Conservation (phyloP, 108 stramenopile genomes). For the Thalassiosira profunda region DNA sequence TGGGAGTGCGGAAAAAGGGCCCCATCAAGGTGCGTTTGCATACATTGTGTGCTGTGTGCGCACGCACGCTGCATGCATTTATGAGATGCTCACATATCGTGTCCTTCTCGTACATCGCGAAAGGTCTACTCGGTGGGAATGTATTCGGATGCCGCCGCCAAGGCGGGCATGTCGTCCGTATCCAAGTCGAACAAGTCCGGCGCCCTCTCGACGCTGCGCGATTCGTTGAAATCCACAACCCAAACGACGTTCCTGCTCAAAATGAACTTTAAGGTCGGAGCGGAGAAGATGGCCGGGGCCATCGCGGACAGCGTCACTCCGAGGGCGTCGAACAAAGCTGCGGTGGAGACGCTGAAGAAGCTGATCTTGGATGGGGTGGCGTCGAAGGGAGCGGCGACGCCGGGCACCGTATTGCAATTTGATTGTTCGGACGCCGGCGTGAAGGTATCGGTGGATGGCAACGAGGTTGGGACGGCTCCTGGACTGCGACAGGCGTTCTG, state of each 20-base stretch:
- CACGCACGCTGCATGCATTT: conserved; percentile 5
- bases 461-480: conserved; percentile 60
- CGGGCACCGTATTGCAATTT: conserved; percentile 80
- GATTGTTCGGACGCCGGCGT: conserved; percentile 66
- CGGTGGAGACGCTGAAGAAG: conserved; percentile 68
- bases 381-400: conserved; percentile 64
- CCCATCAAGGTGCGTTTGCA: conserved; percentile 74
- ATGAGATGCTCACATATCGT: neutral
- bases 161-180: conserved; percentile 47
- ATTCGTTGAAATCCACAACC: conserved; percentile 49
- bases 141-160: conserved; percentile 66
- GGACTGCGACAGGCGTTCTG: conserved; percentile 74
- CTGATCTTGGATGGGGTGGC: conserved; percentile 74
- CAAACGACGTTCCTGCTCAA: conserved; percentile 67
- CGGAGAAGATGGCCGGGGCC: conserved; percentile 87
- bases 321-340: conserved; percentile 50
- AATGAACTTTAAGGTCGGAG: conserved; percentile 90
- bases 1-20: conserved; percentile 83
- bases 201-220: conserved; percentile 58
- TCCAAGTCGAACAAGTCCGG: conserved; percentile 52
- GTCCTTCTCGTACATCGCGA: conserved; percentile 6
- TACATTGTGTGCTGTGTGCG: neutral
- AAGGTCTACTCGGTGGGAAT: conserved; percentile 82
- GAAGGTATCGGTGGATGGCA: conserved; percentile 77
- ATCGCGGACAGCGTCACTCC: conserved; percentile 85